These are phyloP conservation scores for Harrya chromipes DNA, from an alignment of 768 basidiomycete genomes.

Conservation along the genomic window DNA sequence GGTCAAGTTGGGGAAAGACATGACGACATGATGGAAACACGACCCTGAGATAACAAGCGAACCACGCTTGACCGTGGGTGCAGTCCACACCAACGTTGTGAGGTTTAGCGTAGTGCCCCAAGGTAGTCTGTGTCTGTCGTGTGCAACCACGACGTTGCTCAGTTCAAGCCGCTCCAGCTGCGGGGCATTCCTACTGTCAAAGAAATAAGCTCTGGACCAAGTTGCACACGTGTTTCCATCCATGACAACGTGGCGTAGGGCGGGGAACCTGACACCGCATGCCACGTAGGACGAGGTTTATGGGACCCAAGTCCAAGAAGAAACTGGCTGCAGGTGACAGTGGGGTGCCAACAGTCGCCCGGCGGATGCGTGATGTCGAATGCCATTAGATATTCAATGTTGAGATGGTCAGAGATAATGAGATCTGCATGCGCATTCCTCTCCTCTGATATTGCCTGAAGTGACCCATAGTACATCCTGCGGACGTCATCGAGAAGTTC, in stretches of 20 bases:
- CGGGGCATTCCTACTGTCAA: conserved; percentile 16
- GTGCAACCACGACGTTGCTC: conserved; percentile 17
- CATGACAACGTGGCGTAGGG: conserved; percentile 8
- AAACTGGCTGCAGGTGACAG: too few relatives aligned
- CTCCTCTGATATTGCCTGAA: too few relatives aligned
- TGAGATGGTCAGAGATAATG: too few relatives aligned
- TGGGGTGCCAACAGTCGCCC: too few relatives aligned
- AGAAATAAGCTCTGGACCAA: conserved; percentile 21
- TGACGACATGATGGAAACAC: conserved; percentile 16
- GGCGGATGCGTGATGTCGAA: too few relatives aligned
- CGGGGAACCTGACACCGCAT: conserved; percentile 10
- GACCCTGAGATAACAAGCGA: conserved; percentile 14
- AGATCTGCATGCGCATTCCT: too few relatives aligned
- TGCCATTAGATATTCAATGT: too few relatives aligned
- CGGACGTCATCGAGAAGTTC: too few relatives aligned
- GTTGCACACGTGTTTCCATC: conserved; percentile 14
- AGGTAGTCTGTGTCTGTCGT: conserved; percentile 1
- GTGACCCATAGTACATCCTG: too few relatives aligned
- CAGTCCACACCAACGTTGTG: conserved; percentile 24
- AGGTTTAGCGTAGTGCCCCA: conserved; percentile 15
- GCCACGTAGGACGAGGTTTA: conserved; percentile 18
- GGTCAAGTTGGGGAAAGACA: conserved; percentile 20
- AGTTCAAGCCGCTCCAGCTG: conserved; percentile 13
- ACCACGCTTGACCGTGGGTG: conserved; percentile 4
- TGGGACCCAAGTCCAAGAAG: too few relatives aligned